phyloP scores from a whole-genome alignment of 2,329 filamentous ascomycete genomes.

The Monosporascus sp. region DNA sequence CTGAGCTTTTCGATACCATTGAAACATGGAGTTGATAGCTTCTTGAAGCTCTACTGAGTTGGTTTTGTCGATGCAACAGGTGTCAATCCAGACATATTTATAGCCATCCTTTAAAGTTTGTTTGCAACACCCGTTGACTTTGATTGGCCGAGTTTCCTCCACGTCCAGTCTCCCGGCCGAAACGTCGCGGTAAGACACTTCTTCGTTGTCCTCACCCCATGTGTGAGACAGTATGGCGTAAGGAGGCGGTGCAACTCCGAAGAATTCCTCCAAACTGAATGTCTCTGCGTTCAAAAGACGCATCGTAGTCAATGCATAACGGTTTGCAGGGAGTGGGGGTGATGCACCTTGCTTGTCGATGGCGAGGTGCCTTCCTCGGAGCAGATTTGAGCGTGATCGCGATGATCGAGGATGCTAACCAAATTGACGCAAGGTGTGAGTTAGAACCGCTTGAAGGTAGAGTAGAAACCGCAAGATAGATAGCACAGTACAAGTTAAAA shows the following conservation, averaged over 20 bases:
- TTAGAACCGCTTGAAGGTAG: too few relatives aligned
- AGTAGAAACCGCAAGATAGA: too few relatives aligned
- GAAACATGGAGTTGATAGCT: too few relatives aligned
- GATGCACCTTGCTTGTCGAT: too few relatives aligned
- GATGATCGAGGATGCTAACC: too few relatives aligned
- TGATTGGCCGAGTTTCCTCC: background rate
- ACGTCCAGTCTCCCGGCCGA: too few relatives aligned
- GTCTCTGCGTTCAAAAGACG: background rate
- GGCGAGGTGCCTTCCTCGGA: too few relatives aligned
- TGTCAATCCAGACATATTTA: background rate
- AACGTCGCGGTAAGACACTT: too few relatives aligned
- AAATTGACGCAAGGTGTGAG: too few relatives aligned
- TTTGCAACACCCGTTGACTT: background rate
- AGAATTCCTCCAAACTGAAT: background rate
- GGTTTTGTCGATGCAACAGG: background rate
- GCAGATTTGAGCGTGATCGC: too few relatives aligned
- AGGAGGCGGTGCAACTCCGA: background rate
- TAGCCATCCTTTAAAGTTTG: background rate
- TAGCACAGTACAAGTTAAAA: too few relatives aligned
- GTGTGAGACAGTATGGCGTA: conserved; percentile 1
- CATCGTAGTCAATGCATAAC: background rate
- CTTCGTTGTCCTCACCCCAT: background rate
- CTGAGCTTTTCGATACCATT: background rate
- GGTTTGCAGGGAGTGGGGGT: too few relatives aligned
- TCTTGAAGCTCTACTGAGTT: background rate